Percentiles rank a stretch among this genome's conserved stretches.
phyloP scores from a whole-genome alignment of 495 filamentous ascomycete genomes.

The Collariella sp. region DNA sequence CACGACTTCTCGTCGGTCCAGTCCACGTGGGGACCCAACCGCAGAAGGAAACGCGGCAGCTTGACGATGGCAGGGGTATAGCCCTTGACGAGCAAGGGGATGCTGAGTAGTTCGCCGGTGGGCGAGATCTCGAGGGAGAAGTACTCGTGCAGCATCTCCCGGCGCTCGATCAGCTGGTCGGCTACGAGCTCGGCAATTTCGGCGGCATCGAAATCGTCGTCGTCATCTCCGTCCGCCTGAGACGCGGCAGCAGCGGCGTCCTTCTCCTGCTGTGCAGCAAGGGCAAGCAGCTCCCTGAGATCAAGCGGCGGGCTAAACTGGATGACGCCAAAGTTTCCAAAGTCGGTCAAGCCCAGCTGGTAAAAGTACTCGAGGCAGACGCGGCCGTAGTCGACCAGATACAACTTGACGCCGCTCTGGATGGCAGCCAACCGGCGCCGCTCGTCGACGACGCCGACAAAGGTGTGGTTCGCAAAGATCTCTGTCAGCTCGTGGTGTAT shows the following conservation, averaged over 20 bases:
- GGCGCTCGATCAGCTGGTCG: slow-evolving; percentile 55
- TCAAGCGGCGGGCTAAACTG: slow-evolving; percentile 67
- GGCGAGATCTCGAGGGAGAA: slow-evolving; percentile 78
- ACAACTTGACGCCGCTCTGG: slow-evolving; percentile 87
- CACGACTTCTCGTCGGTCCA: slow-evolving; percentile 81
- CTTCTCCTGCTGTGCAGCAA: slow-evolving; percentile 66
- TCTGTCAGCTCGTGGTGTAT: slow-evolving; percentile 91
- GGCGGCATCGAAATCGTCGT: slow-evolving; percentile 48
- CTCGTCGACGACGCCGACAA: slow-evolving; percentile 89
- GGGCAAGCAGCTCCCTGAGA: slow-evolving; percentile 57
- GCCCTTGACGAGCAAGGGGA: slow-evolving; percentile 82
- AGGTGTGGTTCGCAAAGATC: slow-evolving; percentile 81
- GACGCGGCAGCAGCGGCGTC: slow-evolving; percentile 13
- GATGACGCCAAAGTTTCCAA: slow-evolving; percentile 88
- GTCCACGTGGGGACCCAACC: slow-evolving; percentile 79
- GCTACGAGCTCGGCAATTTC: slow-evolving; percentile 56
- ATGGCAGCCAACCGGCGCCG: slow-evolving; percentile 80
- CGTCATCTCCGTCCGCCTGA: slow-evolving; percentile 18
- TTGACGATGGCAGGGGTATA: slow-evolving; percentile 82
- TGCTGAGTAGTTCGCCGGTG: slow-evolving; percentile 63
- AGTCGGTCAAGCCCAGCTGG: slow-evolving; percentile 91
- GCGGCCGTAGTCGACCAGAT: slow-evolving; percentile 88
- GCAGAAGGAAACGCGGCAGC: slow-evolving; percentile 78
- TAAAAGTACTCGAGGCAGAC: slow-evolving; percentile 90
- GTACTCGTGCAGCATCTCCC: slow-evolving; percentile 88